Evolutionary conservation across 192 early-diverging fungal genomes (phyloP).

Genomic region (Umbelopsis isabellina): DNA sequence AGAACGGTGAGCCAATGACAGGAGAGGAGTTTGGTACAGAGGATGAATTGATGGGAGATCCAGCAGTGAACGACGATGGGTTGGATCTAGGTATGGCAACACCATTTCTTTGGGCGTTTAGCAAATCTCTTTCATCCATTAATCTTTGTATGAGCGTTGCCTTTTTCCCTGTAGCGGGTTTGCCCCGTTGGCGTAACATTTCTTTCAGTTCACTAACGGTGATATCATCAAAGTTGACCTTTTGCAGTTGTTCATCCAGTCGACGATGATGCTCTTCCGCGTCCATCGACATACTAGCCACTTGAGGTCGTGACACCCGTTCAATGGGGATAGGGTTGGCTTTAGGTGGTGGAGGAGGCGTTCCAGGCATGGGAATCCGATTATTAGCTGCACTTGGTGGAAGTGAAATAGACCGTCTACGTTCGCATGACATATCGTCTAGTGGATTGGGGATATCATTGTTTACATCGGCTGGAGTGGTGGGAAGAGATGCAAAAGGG

Average conservation of each 20-base stretch:
- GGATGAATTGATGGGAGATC: constrained; percentile 23
- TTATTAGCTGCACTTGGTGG: constrained; percentile 14
- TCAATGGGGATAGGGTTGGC: constrained; percentile 42
- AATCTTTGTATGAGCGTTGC: constrained; percentile 69
- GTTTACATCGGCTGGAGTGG: background rate
- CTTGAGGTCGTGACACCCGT: constrained; percentile 16
- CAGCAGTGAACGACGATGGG: background rate
- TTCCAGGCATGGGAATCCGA: background rate
- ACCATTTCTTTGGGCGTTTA: constrained; percentile 46
- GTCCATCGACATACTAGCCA: constrained; percentile 21
- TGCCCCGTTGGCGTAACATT: constrained; percentile 66
- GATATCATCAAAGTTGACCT: constrained; percentile 73
- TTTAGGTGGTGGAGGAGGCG: constrained; percentile 29
- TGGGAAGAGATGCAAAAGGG: constrained; percentile 26
- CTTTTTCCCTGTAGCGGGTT: constrained; percentile 74
- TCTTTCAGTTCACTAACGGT: constrained; percentile 78
- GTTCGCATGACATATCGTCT: background rate
- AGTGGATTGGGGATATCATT: background rate
- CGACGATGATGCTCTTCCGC: constrained; percentile 56
- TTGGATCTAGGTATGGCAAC: constrained; percentile 25
- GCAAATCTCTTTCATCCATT: constrained; percentile 57
- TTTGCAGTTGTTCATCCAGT: constrained; percentile 65
- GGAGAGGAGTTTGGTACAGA: background rate
- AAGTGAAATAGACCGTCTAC: constrained; percentile 24
- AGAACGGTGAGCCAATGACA: constrained; percentile 13